Conservation (phyloP, 495 filamentous ascomycete genomes). For the Beverwykella pulmonaria region DNA sequence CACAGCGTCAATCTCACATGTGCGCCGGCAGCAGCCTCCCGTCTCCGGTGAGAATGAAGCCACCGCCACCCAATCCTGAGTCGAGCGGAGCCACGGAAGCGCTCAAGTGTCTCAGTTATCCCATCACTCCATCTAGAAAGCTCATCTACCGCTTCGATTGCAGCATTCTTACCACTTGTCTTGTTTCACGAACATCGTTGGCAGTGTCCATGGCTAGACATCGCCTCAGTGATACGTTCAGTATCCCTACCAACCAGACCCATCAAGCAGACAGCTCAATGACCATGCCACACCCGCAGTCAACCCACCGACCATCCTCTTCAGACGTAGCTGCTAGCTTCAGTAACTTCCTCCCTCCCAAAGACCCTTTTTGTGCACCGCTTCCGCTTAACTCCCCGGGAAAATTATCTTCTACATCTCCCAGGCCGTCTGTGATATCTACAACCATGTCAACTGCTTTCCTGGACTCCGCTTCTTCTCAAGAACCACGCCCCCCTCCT, state of each 20-base stretch:
- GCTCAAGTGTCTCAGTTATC: constrained; percentile 34
- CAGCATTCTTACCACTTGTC: constrained; percentile 14
- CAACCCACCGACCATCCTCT: constrained; percentile 26
- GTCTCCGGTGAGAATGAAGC: constrained; percentile 35
- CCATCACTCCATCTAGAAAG: constrained; percentile 32
- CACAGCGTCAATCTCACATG: constrained; percentile 23
- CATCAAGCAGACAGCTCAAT: constrained; percentile 28
- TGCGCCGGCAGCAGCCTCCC: constrained; percentile 34
- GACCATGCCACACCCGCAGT: constrained; percentile 32
- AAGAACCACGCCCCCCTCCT: constrained; percentile 6
- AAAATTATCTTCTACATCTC: constrained; percentile 19
- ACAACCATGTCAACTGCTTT: constrained; percentile 20
- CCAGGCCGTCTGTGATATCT: not conserved
- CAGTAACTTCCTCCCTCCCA: constrained; percentile 6
- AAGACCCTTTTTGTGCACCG: constrained; percentile 17
- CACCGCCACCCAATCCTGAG: constrained; percentile 25
- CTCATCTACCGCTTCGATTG: constrained; percentile 25
- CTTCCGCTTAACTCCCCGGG: constrained; percentile 10
- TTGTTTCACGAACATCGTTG: constrained; percentile 37
- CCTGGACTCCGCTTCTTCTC: constrained; percentile 1
- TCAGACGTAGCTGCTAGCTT: constrained; percentile 13
- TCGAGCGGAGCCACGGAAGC: not conserved
- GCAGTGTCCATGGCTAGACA: constrained; percentile 29
- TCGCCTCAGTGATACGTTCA: constrained; percentile 5
- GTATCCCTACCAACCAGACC: not conserved